These are phyloP conservation scores for Porcisia deanei DNA, from an alignment of 208 protist genomes.

Conservation along the genomic window DNA sequence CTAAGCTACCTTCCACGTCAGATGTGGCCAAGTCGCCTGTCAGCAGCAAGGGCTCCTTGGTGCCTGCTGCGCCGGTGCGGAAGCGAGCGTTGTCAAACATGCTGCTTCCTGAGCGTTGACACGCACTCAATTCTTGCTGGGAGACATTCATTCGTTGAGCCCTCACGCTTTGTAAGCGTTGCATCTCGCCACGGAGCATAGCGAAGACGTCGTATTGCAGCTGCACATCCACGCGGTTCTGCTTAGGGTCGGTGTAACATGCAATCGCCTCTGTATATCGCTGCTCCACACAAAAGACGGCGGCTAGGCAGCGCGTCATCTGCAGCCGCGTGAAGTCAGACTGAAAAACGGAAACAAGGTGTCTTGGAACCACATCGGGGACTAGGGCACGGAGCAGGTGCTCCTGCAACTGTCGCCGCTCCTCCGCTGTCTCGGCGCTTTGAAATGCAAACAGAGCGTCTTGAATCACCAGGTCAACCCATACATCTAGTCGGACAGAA, in stretches of 20 bases:
- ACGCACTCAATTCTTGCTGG: constrained; percentile 16
- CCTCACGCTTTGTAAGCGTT: constrained; percentile 26
- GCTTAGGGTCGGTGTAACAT: constrained; percentile 56
- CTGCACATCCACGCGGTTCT: constrained; percentile 39
- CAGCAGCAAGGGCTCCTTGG: background rate
- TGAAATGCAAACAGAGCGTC: constrained; percentile 65
- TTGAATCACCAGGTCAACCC: constrained; percentile 39
- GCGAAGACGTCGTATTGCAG: constrained; percentile 59
- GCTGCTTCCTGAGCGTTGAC: constrained; percentile 3
- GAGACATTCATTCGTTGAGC: constrained; percentile 15
- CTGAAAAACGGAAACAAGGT: constrained; percentile 40
- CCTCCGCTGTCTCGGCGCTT: constrained; percentile 31
- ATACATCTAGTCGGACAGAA: constrained; percentile 23
- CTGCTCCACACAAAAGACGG: constrained; percentile 42
- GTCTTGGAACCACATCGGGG: constrained; percentile 14
- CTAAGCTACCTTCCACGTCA: background rate
- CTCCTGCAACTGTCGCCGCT: constrained; percentile 41
- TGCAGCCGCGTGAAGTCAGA: constrained; percentile 44
- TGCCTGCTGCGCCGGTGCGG: background rate
- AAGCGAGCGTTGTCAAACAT: background rate
- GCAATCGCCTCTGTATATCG: constrained; percentile 67
- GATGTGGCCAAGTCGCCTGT: background rate
- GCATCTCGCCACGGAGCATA: constrained; percentile 57
- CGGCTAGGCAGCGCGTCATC: constrained; percentile 65
- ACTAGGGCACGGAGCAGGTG: constrained; percentile 41